phyloP scores from a whole-genome alignment of 345 rosid genomes.

The Gossypioides kirkii region DNA sequence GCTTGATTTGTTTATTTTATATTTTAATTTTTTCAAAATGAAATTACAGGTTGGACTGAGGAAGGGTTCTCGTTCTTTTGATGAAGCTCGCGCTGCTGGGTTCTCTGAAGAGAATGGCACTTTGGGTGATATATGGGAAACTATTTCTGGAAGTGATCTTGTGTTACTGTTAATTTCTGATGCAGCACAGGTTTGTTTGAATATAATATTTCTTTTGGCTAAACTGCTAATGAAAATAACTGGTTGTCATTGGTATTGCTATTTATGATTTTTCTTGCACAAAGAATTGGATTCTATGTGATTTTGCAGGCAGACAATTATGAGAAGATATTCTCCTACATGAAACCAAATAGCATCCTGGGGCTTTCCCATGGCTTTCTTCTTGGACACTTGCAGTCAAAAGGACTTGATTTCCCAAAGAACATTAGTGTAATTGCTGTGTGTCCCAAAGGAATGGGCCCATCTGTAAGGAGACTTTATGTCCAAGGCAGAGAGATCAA shows the following conservation, averaged over 20 bases:
- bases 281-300: neutral
- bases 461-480: slow-evolving; percentile 85
- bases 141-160: slow-evolving; percentile 84
- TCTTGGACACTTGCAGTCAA: slow-evolving; percentile 74
- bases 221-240: neutral
- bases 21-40: neutral
- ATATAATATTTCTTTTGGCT: neutral
- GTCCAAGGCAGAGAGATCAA: slow-evolving; percentile 87
- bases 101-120: slow-evolving; percentile 85
- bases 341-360: slow-evolving; percentile 93
- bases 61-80: slow-evolving; percentile 81
- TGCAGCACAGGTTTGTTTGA: slow-evolving; percentile 72
- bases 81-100: slow-evolving; percentile 85
- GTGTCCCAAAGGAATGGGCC: slow-evolving; percentile 90
- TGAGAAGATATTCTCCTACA: slow-evolving; percentile 72
- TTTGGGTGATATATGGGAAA: slow-evolving; percentile 86
- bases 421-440: slow-evolving; percentile 78
- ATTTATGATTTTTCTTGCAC: neutral
- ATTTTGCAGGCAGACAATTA: slow-evolving; percentile 69
- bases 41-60: slow-evolving; percentile 74
- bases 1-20: neutral
- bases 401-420: slow-evolving; percentile 74
- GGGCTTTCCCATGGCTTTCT: slow-evolving; percentile 96
- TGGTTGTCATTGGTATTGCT: neutral
- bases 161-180: slow-evolving; percentile 83